Conservation (phyloP, 768 basidiomycete species). For the Suillus sp. region DNA sequence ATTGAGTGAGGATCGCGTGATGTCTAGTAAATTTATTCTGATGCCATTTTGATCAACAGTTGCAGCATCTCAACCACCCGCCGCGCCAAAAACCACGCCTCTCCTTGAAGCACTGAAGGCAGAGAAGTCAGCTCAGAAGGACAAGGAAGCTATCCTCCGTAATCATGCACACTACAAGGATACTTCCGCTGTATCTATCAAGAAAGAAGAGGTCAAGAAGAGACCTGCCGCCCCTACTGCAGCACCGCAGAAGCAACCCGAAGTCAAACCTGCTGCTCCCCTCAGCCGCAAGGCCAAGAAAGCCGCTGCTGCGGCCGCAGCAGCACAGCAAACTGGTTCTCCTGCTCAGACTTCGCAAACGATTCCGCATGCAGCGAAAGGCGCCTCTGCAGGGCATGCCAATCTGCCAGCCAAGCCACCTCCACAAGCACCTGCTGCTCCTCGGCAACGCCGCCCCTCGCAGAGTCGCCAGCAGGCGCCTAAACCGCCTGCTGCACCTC, state of each 20-base stretch:
- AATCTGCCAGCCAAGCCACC: constrained; percentile 20
- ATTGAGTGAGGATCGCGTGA: constrained; percentile 47
- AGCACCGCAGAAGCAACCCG: constrained; percentile 36
- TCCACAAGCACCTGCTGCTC: constrained; percentile 7
- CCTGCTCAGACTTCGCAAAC: constrained; percentile 13
- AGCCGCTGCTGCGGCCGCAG: constrained; percentile 29
- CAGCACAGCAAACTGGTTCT: constrained; percentile 26
- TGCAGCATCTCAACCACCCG: constrained; percentile 59
- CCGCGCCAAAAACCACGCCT: constrained; percentile 81
- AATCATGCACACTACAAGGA: constrained; percentile 77
- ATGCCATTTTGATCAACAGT: constrained; percentile 41
- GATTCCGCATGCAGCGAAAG: constrained; percentile 7
- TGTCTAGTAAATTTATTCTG: not conserved
- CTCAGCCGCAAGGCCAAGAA: constrained; percentile 41
- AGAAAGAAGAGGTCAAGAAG: constrained; percentile 43
- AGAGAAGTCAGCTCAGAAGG: constrained; percentile 64
- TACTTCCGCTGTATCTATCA: constrained; percentile 30
- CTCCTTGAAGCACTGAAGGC: constrained; percentile 92
- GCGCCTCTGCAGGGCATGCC: constrained; percentile 4
- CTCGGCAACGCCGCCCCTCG: constrained; percentile 21
- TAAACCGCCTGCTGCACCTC: constrained; percentile 17
- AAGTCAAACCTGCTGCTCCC: constrained; percentile 27
- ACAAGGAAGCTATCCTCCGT: constrained; percentile 70
- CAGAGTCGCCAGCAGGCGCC: constrained; percentile 19
- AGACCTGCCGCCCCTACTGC: constrained; percentile 31